Evolutionary conservation across 129 eudicot genomes (phyloP).

Genomic region (Centaurea solstitialis): DNA sequence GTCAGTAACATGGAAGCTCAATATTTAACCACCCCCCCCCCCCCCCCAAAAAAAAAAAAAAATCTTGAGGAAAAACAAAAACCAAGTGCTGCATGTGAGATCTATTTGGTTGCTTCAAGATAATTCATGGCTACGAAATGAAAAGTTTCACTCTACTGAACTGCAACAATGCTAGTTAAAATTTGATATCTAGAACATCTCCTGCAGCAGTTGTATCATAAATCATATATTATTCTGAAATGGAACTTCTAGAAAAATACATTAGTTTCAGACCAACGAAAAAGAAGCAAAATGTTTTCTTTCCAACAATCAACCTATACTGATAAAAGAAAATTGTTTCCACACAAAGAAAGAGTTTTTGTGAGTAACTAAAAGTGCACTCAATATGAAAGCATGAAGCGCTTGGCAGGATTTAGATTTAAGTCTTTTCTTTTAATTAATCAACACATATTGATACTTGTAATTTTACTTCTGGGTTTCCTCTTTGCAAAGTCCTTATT

Average conservation of each 20-base stretch:
- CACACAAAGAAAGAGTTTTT: not conserved
- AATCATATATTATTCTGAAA: not conserved
- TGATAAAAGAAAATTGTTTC: too few relatives aligned
- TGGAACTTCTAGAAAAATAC: not conserved
- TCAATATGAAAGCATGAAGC: not conserved
- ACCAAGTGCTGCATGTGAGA: not conserved
- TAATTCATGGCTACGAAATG: not conserved
- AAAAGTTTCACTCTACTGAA: not conserved
- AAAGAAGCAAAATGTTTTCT: not conserved
- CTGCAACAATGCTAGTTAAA: not conserved
- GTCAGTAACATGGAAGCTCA: not conserved
- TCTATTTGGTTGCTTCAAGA: not conserved
- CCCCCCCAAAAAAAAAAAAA: too few relatives aligned
- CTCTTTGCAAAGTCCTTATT: not conserved
- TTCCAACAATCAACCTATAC: too few relatives aligned
- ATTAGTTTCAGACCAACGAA: not conserved
- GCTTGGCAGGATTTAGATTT: not conserved
- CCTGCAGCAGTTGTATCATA: not conserved
- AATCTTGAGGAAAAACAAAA: not conserved
- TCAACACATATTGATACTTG: not conserved
- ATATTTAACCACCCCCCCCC: not conserved
- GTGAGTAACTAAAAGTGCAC: not conserved
- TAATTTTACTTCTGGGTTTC: not conserved
- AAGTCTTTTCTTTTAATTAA: not conserved
- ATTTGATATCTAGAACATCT: not conserved